Conservation (phyloP, 2,329 filamentous ascomycete species). For the Fusarium cicatricum region DNA sequence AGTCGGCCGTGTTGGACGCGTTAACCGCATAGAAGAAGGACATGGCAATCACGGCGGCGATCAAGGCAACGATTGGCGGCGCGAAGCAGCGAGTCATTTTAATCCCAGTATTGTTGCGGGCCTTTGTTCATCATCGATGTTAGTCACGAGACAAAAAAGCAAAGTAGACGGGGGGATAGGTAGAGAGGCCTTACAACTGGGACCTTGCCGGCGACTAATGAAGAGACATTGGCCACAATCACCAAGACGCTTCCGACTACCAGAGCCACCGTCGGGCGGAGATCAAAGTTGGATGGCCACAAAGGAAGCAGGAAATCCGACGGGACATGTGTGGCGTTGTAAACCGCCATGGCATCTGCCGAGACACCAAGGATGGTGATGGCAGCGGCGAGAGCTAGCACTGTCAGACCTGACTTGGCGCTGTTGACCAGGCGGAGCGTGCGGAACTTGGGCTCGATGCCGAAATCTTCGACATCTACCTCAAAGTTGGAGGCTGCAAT, state of each 20-base stretch:
- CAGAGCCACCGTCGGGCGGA: conserved; percentile 64
- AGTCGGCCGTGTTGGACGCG: conserved; percentile 59
- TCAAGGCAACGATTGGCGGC: conserved; percentile 44
- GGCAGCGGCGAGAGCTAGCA: conserved; percentile 59
- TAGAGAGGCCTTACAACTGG: conserved; percentile 55
- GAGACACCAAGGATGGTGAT: conserved; percentile 63
- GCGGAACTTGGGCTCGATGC: conserved; percentile 50
- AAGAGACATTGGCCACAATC: conserved; percentile 56
- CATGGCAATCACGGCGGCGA: conserved; percentile 59
- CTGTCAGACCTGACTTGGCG: conserved; percentile 57
- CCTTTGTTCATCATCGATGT: conserved; percentile 26
- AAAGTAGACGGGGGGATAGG: not conserved
- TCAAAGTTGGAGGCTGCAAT: conserved; percentile 59
- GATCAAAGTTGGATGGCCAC: conserved; percentile 66
- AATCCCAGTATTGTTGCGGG: conserved; percentile 27
- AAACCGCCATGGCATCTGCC: conserved; percentile 62
- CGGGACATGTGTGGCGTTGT: conserved; percentile 61
- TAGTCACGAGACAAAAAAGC: conserved; percentile 21
- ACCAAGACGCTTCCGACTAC: conserved; percentile 62
- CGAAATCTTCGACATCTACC: conserved; percentile 50
- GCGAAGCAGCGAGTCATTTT: conserved; percentile 37
- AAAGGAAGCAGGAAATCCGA: conserved; percentile 59
- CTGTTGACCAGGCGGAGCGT: conserved; percentile 53
- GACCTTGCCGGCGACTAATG: conserved; percentile 59
- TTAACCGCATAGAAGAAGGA: conserved; percentile 67